Conservation (phyloP, 805 yeast genomes). For the Metschnikowia amazonensis region DNA sequence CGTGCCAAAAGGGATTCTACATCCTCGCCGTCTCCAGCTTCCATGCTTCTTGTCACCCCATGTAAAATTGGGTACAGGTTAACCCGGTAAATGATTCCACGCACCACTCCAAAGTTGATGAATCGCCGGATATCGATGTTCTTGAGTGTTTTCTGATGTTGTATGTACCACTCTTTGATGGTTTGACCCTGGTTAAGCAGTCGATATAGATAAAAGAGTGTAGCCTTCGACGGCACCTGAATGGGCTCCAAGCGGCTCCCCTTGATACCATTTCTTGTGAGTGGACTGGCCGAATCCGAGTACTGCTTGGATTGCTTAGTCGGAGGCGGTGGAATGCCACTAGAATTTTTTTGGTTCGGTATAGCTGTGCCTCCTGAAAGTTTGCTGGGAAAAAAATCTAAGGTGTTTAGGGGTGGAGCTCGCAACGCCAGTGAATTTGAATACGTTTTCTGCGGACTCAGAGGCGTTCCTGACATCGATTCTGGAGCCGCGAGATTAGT, state of each 20-base stretch:
- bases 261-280: constrained; percentile 1
- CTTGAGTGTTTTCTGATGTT: constrained; percentile 52
- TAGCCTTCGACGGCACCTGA: constrained; percentile 57
- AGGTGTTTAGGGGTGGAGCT: constrained; percentile 5
- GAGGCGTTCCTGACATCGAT: background rate
- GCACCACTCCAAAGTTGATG: constrained; percentile 78
- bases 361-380: background rate
- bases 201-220: constrained; percentile 68
- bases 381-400: background rate
- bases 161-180: constrained; percentile 76
- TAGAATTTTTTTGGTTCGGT: background rate
- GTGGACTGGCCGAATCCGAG: constrained; percentile 13
- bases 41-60: constrained; percentile 36
- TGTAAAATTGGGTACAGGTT: constrained; percentile 66
- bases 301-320: background rate
- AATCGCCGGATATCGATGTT: constrained; percentile 81
- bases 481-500: background rate
- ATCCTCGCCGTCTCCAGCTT: constrained; percentile 16
- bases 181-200: constrained; percentile 75
- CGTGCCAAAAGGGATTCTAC: constrained; percentile 12
- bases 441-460: background rate
- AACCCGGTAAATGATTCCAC: constrained; percentile 79
- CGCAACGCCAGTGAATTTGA: constrained; percentile 1
- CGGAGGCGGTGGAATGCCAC: background rate
- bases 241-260: constrained; percentile 7